Conservation (phyloP, 345 rosid species). For the Viola odorata region DNA sequence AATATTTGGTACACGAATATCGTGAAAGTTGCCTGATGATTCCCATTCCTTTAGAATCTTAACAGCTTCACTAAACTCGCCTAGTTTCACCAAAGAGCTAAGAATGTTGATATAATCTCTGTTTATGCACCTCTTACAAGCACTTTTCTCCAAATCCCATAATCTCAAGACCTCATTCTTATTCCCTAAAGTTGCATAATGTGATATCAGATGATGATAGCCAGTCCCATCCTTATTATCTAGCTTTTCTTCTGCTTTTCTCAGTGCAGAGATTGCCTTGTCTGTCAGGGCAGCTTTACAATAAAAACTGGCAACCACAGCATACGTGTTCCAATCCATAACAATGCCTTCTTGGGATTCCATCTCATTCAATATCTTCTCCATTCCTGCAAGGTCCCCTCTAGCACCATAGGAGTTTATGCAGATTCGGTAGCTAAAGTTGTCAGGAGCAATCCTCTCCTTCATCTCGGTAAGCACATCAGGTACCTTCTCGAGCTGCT, state of each 20-base stretch:
- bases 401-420: conserved; percentile 62
- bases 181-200: conserved; percentile 59
- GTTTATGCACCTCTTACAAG: conserved; percentile 59
- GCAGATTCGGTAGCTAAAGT: conserved; percentile 73
- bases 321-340: conserved; percentile 84
- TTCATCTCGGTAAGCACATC: conserved; percentile 65
- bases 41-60: conserved; percentile 61
- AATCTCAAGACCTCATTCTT: conserved; percentile 58
- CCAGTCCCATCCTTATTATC: conserved; percentile 68
- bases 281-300: conserved; percentile 42
- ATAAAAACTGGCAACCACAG: conserved; percentile 65
- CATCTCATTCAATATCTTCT: conserved; percentile 58
- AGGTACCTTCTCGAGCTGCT: conserved; percentile 59
- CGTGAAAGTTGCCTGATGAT: conserved; percentile 55
- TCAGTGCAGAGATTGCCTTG: conserved; percentile 50
- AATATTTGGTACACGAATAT: conserved; percentile 46
- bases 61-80: conserved; percentile 61
- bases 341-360: conserved; percentile 43
- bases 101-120: conserved; percentile 55
- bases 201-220: conserved; percentile 64
- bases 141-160: conserved; percentile 59
- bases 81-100: conserved; percentile 64
- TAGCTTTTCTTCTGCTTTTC: conserved; percentile 51
- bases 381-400: conserved; percentile 52
- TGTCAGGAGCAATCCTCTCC: conserved; percentile 54